Conservation (phyloP, 2,329 filamentous ascomycete species). For the Cryphonectria naterciae region DNA sequence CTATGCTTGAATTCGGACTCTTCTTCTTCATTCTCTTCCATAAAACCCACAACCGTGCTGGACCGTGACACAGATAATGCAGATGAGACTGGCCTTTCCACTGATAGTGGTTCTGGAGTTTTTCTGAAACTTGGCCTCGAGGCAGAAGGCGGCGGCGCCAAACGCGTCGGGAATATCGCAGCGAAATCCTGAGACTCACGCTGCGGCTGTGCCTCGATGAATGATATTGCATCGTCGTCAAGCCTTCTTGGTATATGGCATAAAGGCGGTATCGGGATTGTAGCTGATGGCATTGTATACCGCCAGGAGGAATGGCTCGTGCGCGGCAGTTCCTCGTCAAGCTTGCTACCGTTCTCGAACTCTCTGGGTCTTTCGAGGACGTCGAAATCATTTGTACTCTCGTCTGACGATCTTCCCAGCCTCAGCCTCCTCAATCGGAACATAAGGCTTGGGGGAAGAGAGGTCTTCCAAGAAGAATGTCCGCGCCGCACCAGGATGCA, state of each 20-base stretch:
- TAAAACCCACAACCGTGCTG: background rate
- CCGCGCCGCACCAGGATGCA: background rate
- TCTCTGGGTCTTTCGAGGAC: background rate
- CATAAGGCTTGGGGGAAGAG: background rate
- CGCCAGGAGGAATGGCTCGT: slow-evolving; percentile 5
- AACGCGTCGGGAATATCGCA: background rate
- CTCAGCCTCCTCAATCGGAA: background rate
- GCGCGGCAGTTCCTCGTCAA: background rate
- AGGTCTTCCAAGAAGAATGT: background rate
- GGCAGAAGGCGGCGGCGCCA: background rate
- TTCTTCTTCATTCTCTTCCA: background rate
- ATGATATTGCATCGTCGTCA: background rate
- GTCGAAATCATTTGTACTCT: background rate
- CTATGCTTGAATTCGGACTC: background rate
- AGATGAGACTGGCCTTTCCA: background rate
- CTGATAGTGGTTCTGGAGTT: background rate
- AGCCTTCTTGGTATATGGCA: background rate
- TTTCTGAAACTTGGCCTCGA: background rate
- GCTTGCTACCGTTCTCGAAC: background rate
- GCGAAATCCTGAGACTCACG: background rate
- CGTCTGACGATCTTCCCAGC: background rate
- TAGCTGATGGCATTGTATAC: background rate
- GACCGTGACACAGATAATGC: background rate
- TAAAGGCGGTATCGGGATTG: background rate
- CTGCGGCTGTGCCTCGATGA: background rate